A percentile compares a stretch with the other conserved stretches of the same genome.
These are phyloP conservation scores for Candida golubevii DNA, from an alignment of 805 yeast genomes.

Conservation along the genomic window DNA sequence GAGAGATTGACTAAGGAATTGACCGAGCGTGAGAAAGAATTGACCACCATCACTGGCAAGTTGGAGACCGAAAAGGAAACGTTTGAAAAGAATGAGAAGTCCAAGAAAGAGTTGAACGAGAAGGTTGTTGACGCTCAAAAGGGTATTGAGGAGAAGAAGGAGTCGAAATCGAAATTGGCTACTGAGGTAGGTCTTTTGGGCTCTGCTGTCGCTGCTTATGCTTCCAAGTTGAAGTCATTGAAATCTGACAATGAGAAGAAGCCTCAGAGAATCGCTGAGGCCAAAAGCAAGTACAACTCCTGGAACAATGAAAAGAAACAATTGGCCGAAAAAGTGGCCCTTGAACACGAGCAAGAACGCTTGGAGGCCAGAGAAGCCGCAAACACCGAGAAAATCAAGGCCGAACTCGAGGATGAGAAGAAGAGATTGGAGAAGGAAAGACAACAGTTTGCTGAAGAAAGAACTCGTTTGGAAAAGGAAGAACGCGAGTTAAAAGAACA, in stretches of 20 bases:
- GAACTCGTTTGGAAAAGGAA: slow-evolving; percentile 11
- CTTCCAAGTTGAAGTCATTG: slow-evolving; percentile 38
- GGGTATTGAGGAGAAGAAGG: slow-evolving; percentile 34
- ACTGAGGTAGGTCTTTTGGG: slow-evolving; percentile 44
- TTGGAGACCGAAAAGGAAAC: slow-evolving; percentile 28
- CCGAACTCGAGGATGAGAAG: slow-evolving; percentile 16
- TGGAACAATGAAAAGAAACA: slow-evolving; percentile 47
- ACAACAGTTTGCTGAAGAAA: slow-evolving; percentile 13
- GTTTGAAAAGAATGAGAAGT: slow-evolving; percentile 24
- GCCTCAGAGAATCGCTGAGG: slow-evolving; percentile 33
- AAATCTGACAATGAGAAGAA: slow-evolving; percentile 36
- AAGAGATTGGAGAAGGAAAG: slow-evolving; percentile 13
- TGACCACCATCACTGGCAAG: slow-evolving; percentile 30
- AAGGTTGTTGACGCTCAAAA: slow-evolving; percentile 35
- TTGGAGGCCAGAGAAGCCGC: slow-evolving; percentile 37
- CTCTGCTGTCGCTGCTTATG: slow-evolving; percentile 41
- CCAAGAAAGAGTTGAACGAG: slow-evolving; percentile 41
- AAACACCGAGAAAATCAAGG: slow-evolving; percentile 12
- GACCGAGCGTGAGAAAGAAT: slow-evolving; percentile 32
- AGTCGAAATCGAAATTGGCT: slow-evolving; percentile 31
- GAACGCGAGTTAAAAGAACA: slow-evolving; percentile 12
- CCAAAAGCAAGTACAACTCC: slow-evolving; percentile 33
- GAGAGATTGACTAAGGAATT: slow-evolving; percentile 43
- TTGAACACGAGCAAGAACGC: slow-evolving; percentile 19
- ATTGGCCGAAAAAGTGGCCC: slow-evolving; percentile 32